A percentile compares a stretch with the other conserved stretches of the same genome.
Evolutionary conservation across 2,329 filamentous ascomycete species (phyloP).

Genomic region (Aspergillus oerlinghausenensis): DNA sequence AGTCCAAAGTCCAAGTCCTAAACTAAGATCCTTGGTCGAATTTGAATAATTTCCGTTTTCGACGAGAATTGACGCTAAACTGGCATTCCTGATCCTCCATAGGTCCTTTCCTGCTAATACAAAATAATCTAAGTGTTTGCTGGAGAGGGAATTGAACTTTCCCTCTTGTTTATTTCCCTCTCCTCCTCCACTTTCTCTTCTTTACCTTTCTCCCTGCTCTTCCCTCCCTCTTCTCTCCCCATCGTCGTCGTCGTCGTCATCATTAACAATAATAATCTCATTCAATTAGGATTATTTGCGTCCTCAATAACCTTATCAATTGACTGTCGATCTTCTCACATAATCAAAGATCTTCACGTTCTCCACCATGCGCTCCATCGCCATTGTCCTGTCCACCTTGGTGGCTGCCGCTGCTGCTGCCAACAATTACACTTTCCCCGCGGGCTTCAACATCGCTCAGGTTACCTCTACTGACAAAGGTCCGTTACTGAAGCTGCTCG

Average conservation of each 20-base stretch:
- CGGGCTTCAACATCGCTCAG: conserved; percentile 39
- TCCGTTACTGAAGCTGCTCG: conserved; percentile 9
- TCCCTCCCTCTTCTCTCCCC: conserved; percentile 1
- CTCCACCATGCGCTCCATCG: conserved; percentile 46
- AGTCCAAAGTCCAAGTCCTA: no score
- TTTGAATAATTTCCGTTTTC: not conserved
- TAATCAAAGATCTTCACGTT: not conserved
- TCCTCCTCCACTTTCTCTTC: conserved; percentile 1
- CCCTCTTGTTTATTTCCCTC: conserved; percentile 3
- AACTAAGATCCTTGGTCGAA: not conserved
- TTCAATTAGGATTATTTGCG: not conserved
- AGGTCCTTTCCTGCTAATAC: not conserved
- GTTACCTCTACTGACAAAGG: conserved; percentile 35
- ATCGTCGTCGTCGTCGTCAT: not conserved
- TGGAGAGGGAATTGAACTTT: not conserved
- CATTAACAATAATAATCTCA: not conserved
- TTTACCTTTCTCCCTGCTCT: not conserved
- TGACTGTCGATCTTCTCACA: not conserved
- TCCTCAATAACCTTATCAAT: conserved; percentile 2
- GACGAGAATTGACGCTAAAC: not conserved
- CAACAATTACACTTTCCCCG: conserved; percentile 40
- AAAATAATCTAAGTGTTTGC: not conserved
- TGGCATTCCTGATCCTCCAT: not conserved
- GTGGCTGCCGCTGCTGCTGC: conserved; percentile 43
- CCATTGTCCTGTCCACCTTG: conserved; percentile 44